Base-by-base conservation (phyloP, 2,329 filamentous ascomycete species). In the Trichoderma guizhouense region DNA sequence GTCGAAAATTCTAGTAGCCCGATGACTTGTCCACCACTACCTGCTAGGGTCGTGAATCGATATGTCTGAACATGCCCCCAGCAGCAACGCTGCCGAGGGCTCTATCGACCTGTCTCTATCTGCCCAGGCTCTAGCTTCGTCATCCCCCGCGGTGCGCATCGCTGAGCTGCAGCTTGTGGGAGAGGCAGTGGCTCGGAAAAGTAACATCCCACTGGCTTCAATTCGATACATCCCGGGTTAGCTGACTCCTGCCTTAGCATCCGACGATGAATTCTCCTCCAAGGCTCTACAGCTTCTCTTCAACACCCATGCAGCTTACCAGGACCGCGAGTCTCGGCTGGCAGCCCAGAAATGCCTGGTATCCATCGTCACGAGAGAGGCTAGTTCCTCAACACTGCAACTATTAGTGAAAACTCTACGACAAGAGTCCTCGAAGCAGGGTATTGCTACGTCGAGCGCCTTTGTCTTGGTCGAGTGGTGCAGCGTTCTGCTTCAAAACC, bases 381-480 rank as follows among this genome's bases (percentile, higher is more conserved):
- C 86, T 21, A 85, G 91, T 63, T 71, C 77, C 28, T 86, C 90
- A 51, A 82, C 88, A 30, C 82, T 96, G 63, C 84, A 88, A 51
- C 84, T 87, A 1, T 88, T 98, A 72, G 86, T 94, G 58, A 85
- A 87, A 57, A 88, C 88, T 64, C 81, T 98, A 72, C 89, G 91
- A 73, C 83, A 86, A 36, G 95, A 99, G 82, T 89, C 91, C 15
- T 86, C 88, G 74, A 98, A 97, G 80, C 84, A 87, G 21, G 91
- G 90, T 74, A 91, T 98, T 77, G 93, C 95, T 36, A 84, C 92
- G 18, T 89, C 88, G 57, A 97, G 90, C 81, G 93, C 94, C 6
- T 97, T 98, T 79, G 93, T 97, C 63, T 85, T 99, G 76, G 87
- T 96, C 15, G 93, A 97, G 81, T 99, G 95, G 95, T 94, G 91